Percentiles rank a stretch among this genome's conserved stretches.
Conservation (phyloP, 1,284 basidiomycete genomes). For the Malassezia sp. region DNA sequence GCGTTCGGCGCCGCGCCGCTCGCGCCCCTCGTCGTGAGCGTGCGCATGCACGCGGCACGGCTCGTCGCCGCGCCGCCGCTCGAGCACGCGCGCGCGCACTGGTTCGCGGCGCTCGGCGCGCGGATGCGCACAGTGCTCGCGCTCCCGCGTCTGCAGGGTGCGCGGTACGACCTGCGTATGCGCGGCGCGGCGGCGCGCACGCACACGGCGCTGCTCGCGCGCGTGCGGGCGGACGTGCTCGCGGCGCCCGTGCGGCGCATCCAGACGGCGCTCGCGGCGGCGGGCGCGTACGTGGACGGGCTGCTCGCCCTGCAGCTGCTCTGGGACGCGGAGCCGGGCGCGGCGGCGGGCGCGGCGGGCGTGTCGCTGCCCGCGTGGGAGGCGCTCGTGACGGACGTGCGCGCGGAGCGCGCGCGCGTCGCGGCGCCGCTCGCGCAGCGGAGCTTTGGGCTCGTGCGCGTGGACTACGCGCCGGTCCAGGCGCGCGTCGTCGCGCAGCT, state of each 20-base stretch:
- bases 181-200: neutral
- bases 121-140: constrained; percentile 69
- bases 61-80: constrained; percentile 97
- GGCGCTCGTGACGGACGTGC: constrained; percentile 82
- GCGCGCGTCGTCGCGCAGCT: constrained; percentile 95
- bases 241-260: constrained; percentile 73
- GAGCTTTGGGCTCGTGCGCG: constrained; percentile 75
- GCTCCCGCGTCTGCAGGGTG: constrained; percentile 75
- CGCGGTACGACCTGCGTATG: constrained; percentile 79
- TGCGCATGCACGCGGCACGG: constrained; percentile 94
- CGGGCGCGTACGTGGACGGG: constrained; percentile 82
- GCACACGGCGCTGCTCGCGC: constrained; percentile 51
- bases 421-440: constrained; percentile 89
- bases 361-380: constrained; percentile 89
- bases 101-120: constrained; percentile 81
- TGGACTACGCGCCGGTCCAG: constrained; percentile 97
- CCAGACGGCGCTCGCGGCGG: constrained; percentile 72
- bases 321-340: constrained; percentile 95
- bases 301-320: constrained; percentile 98
- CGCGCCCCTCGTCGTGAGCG: constrained; percentile 61
- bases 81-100: constrained; percentile 78
- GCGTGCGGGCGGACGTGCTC: constrained; percentile 61
- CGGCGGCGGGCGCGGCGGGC: constrained; percentile 84
- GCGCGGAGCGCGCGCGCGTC: constrained; percentile 86
- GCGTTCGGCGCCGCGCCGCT: neutral